Evolutionary conservation across 805 yeast genomes (phyloP), one percentile per base, ranked within the genome.

Genomic region (Starmerella sp.): DNA sequence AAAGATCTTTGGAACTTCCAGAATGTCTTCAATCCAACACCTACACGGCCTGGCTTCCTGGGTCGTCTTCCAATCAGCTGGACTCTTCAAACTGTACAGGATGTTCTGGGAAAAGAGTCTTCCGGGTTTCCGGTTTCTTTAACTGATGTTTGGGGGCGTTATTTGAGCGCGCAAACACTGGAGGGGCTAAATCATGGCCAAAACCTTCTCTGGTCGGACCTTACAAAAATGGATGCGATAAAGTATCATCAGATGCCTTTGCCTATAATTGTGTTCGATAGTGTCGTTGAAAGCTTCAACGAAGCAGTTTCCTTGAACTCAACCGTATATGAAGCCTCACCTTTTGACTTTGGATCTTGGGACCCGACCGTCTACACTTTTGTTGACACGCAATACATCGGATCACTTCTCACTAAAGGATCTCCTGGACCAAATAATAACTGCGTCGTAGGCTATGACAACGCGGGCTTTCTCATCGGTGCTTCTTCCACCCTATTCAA

Each of bases 331-430:
- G 76, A 73, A 59, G 51, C 72, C 57, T 67, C 66, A 49, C 90
- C 95, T 10, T 82, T 72, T 62, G 86, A 83, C 65, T 70, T 88
- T 64, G 96, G 96, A 11, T 82, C 95, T 5, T 88, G 95, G 95
- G 96, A 89, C 65, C 84, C 87, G 10, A 73, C 83, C 1, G 69
- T 86, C 52, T 74, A 77, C 54, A 71, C 84, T 2, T 88, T 89
- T 68, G 73, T 48, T 6, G 35, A 36, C 1, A 48, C 51, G 5
- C 6, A n/a, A 11, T 48, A 36, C 13, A 34, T 48, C 5, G 51
- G 51, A 9, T 75, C 95, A 0, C 68, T 75, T 28, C 76, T 84
- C 37, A 63, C 73, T 30, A 74, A 80, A 57, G 96, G 96, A 42
- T 59, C 65, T 22, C 82, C 87, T 9, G 63, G 64, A 5, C 62